Base-by-base conservation (phyloP, 1,139 yeast species). In the Blastobotrys illinoisensis region DNA sequence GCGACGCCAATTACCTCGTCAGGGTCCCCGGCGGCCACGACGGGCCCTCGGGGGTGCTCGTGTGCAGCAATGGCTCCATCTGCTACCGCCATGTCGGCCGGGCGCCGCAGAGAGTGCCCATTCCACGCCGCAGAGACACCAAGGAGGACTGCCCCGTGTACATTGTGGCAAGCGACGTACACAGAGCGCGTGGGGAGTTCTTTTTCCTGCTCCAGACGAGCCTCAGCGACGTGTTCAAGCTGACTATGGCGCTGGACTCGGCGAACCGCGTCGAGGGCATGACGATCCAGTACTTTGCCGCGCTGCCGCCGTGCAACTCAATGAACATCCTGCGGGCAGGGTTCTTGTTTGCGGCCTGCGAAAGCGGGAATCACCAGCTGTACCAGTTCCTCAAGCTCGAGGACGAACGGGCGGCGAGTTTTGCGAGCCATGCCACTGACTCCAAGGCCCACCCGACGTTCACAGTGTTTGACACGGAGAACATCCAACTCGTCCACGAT, bases 381-480 rank as follows among this genome's bases (percentile, higher is more conserved):
- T 88, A 85, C 63, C 96, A 89, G 67, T 86, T 90, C 65, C 90
- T 86, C 58, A 81, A 80, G 55, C 73, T 91, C 46, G 97, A 95
- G 1, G 82, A 79, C 48, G 79, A 67, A 52, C 68, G 46, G 53
- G 50, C 23, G 14, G 51, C 53, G 49, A 53, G 11, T 51, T 56
- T 11, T 14, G 24, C 6, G 40, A 51, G 40, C 24, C 9, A 21
- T 3, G 52, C 48, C 14, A n/a, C n/a, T n/a, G 52, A 53, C 9
- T 23, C 43, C 21, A 36, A 50, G 23, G 20, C 45, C 21, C 18
- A 4, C 9, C 50, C 50, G 14, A 40, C 21, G 11, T 47, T 48
- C 21, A 43, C 21, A n/a, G 50, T 50, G 13, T 23, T 46, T 16
- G 26, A 32, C 9, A 54, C 83, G 46, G 81, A 79, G 2, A 87